Evolutionary conservation across 345 rosid genomes (phyloP).

Genomic region (Boechera stricta): DNA sequence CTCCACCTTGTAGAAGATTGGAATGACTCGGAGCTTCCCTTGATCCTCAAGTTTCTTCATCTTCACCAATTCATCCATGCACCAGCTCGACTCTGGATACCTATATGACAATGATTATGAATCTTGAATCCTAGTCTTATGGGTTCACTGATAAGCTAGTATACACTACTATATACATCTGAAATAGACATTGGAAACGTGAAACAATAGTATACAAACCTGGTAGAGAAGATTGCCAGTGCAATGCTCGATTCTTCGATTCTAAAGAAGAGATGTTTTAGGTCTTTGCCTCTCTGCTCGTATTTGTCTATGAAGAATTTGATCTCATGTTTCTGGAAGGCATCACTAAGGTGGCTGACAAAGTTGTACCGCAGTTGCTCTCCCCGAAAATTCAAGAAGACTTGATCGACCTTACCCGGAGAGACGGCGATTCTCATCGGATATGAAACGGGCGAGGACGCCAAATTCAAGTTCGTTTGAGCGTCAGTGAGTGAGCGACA

Average conservation of each 20-base stretch:
- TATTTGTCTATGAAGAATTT: background rate
- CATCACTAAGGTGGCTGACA: slow-evolving; percentile 14
- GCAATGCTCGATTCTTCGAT: slow-evolving; percentile 8
- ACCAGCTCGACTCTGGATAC: no score
- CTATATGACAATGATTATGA: no score
- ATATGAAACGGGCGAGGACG: background rate
- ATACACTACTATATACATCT: no score
- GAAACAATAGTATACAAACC: background rate
- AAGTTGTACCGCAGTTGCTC: background rate
- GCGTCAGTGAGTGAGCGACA: background rate
- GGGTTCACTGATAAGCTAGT: no score
- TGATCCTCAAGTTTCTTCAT: no score
- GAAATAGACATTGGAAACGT: background rate
- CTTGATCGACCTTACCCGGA: background rate
- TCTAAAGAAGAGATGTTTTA: slow-evolving; percentile 1
- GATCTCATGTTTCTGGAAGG: no score
- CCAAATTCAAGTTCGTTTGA: background rate
- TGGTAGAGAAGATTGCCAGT: background rate
- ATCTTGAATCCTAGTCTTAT: no score
- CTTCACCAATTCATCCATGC: no score
- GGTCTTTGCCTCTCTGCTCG: slow-evolving; percentile 8
- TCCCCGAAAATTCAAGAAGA: slow-evolving; percentile 20
- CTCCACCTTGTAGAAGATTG: no score
- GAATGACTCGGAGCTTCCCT: no score
- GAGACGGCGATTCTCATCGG: background rate